These are phyloP conservation scores for Neurospora sp. DNA, from an alignment of 495 filamentous ascomycete species.

Conservation along the genomic window DNA sequence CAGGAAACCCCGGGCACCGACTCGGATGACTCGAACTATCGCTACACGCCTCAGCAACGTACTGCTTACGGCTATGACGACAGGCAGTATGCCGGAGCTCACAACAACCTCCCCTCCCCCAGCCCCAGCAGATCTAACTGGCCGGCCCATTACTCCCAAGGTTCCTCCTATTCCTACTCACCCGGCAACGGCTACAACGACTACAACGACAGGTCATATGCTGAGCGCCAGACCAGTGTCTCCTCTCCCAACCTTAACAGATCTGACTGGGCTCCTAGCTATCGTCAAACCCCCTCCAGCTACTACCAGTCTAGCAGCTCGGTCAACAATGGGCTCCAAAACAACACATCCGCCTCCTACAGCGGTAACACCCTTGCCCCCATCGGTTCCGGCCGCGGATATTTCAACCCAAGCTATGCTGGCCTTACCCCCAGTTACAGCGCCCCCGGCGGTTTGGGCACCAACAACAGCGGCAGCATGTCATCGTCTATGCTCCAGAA, in stretches of 20 bases:
- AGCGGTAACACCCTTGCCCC: neutral
- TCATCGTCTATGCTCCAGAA: neutral
- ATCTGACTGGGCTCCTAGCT: neutral
- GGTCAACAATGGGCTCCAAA: neutral
- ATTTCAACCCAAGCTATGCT: neutral
- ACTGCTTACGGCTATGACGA: slow-evolving; percentile 1
- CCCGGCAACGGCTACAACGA: neutral
- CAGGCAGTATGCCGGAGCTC: neutral
- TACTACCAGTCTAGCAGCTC: neutral
- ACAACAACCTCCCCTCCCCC: slow-evolving; percentile 1
- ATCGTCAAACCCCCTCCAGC: neutral
- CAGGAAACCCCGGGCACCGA: neutral
- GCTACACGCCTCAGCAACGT: neutral
- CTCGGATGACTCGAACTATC: neutral
- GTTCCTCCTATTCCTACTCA: neutral
- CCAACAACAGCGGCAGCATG: neutral
- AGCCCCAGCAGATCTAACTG: neutral
- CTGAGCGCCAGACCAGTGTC: neutral
- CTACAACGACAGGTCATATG: neutral
- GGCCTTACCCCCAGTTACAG: neutral
- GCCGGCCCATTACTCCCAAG: neutral
- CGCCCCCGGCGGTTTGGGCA: neutral
- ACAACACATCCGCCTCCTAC: neutral
- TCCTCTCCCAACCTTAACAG: neutral
- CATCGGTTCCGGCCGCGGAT: neutral